These are phyloP conservation scores for Podospora bellae-mahoneyi DNA, from an alignment of 495 filamentous ascomycete species.

Conservation along the genomic window DNA sequence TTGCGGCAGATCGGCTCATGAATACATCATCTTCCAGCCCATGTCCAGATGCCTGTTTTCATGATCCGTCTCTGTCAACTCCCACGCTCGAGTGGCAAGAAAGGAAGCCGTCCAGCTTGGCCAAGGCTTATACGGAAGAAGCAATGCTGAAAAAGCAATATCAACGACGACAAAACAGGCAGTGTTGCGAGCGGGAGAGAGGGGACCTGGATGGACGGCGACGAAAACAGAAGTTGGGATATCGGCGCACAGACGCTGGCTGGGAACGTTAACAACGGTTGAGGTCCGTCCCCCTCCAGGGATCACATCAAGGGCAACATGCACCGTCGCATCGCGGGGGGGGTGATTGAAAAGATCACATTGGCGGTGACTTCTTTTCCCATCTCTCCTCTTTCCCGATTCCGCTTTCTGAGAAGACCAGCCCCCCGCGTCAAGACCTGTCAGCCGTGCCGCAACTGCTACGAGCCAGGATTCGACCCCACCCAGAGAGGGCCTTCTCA, in stretches of 20 bases:
- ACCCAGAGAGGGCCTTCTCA: neutral
- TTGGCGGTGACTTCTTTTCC: constrained; percentile 1
- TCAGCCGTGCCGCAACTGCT: neutral
- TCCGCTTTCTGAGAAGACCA: neutral
- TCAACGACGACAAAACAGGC: neutral
- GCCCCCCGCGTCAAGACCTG: neutral
- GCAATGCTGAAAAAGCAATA: neutral
- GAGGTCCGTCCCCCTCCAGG: neutral
- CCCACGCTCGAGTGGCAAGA: neutral
- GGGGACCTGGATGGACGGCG: neutral
- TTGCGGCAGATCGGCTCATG: constrained; percentile 1
- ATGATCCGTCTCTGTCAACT: neutral
- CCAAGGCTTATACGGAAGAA: neutral
- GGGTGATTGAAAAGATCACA: neutral
- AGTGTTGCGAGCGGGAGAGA: neutral
- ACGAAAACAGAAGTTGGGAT: constrained; percentile 5
- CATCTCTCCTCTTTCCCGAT: neutral
- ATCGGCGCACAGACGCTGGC: neutral
- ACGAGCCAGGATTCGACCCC: constrained; percentile 3
- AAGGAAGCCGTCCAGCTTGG: neutral
- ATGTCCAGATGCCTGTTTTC: neutral
- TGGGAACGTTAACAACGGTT: neutral
- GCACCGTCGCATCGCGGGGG: neutral
- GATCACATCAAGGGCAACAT: neutral
- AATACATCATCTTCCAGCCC: no score